phyloP scores from a whole-genome alignment of 2,329 filamentous ascomycete genomes.

The Trichoderma semiorbis region DNA sequence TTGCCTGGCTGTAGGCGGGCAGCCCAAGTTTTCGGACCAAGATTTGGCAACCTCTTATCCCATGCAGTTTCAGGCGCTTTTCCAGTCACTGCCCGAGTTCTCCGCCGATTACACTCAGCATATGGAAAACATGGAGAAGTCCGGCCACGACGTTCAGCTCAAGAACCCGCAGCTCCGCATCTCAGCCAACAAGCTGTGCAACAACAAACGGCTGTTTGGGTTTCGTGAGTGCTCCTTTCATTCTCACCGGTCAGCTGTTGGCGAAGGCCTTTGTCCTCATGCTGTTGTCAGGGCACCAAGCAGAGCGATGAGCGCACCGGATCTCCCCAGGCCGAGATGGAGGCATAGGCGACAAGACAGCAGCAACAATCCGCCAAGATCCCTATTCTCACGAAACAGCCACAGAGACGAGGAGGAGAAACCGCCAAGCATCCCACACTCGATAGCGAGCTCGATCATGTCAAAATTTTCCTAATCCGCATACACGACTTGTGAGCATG shows the following conservation, averaged over 20 bases:
- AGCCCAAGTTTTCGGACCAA: constrained; percentile 29
- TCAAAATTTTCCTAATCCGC: constrained; percentile 5
- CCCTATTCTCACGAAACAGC: constrained; percentile 14
- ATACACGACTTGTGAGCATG: not conserved
- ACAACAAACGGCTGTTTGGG: constrained; percentile 57
- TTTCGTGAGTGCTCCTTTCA: constrained; percentile 61
- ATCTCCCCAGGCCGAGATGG: constrained; percentile 3
- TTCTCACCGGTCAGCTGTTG: constrained; percentile 52
- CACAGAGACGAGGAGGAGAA: constrained; percentile 8
- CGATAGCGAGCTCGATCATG: constrained; percentile 8
- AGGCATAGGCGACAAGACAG: not conserved
- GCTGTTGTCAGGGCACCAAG: constrained; percentile 19
- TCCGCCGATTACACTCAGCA: constrained; percentile 50
- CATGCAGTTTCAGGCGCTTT: constrained; percentile 41
- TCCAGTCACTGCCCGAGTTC: constrained; percentile 45
- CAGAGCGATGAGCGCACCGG: constrained; percentile 16
- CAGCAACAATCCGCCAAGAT: not conserved
- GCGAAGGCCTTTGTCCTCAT: constrained; percentile 53
- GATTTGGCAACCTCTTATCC: constrained; percentile 29
- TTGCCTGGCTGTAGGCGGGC: constrained; percentile 40
- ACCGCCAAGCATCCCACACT: not conserved
- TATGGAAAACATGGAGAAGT: constrained; percentile 49
- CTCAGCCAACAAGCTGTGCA: constrained; percentile 52
- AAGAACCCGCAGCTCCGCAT: constrained; percentile 61
- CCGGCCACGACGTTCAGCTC: constrained; percentile 49